Percentiles rank a stretch among this genome's conserved stretches.
Evolutionary conservation across 2,329 filamentous ascomycete genomes (phyloP).

Genomic region (Fusarium sp.): DNA sequence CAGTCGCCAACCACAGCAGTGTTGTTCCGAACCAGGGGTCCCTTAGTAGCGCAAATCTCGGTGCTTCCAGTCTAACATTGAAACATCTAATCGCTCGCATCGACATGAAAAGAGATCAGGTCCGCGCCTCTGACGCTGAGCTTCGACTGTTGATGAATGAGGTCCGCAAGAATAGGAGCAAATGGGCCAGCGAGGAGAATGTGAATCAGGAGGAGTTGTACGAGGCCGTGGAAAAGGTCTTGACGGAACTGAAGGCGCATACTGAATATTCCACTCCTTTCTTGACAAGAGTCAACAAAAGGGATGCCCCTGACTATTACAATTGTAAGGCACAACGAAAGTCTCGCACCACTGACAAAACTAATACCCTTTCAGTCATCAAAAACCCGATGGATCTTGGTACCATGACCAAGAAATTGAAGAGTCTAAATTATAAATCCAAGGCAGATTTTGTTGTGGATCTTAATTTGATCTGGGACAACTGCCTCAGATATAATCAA

Average conservation of each 20-base stretch:
- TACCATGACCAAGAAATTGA: conserved; percentile 98
- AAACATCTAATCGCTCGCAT: conserved; percentile 98
- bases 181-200: conserved; percentile 98
- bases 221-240: conserved; percentile 94
- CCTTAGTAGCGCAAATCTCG: conserved; percentile 92
- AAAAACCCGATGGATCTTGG: conserved; percentile 98
- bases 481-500: conserved; percentile 95
- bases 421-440: conserved; percentile 81
- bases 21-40: conserved; percentile 81
- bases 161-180: conserved; percentile 96
- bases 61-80: conserved; percentile 93
- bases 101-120: conserved; percentile 90
- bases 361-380: conserved; percentile 72
- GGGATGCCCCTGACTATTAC: conserved; percentile 96
- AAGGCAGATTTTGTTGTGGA: conserved; percentile 96
- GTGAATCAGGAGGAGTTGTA: conserved; percentile 98
- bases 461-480: conserved; percentile 95
- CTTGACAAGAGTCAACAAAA: conserved; percentile 92
- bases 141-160: conserved; percentile 94
- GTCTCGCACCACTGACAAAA: neutral
- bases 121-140: conserved; percentile 92
- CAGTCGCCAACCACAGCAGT: conserved; percentile 60
- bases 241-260: conserved; percentile 96
- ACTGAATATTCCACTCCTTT: conserved; percentile 98
- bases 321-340: conserved; percentile 71